Base-by-base conservation (phyloP, 2,329 filamentous ascomycete species). In the Aspergillus japonicus region DNA sequence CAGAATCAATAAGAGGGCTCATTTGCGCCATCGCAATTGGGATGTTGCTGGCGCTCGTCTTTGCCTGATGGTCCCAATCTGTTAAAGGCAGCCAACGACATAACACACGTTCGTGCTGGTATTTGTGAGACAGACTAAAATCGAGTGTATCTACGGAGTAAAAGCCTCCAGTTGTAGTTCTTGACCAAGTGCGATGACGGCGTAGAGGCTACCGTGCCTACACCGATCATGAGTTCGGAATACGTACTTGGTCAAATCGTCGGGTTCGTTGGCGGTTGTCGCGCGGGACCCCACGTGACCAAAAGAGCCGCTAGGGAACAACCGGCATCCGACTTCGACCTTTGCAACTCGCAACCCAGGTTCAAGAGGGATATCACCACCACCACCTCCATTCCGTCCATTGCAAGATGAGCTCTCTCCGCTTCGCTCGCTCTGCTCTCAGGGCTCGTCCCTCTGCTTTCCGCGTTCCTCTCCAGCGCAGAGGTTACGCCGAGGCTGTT, bases 401-500 rank as follows among this genome's bases (percentile, higher is more conserved):
- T 74, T 75, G 69, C 74, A 76, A 69, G 67, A 98, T 98, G 94
- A 96, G 92, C 87, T 90, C 92, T 80, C 83, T 97, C 82, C 92
- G 93, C 81, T 85, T 96, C 81, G 91, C 92, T 84, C 90, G 94
- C 81, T 87, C 88, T 80, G 94, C 92, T 83, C 85, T 96, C 79
- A 86, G 92, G 82, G 91, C 87, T 76, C 89, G 89, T 75, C 89
- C 92, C 76, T 83, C 89, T 75, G 85, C 89, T 78, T 83, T 94
- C 80, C 86, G 89, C 78, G 84, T 87, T 70, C 87, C 90, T 71
- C 75, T 91, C 68, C 90, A 93, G 84, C 89, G 92, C 80, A 88
- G 95, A 85, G 89, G 89, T 73, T 99, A 99, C 80, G 95, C 91
- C 73, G 91, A 94, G 77, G 90, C 90, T 70, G 88, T 92, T 72